Evolutionary conservation across 202 grass and related monocot genomes (phyloP).

Genomic region (Hordeum pubiflorum): DNA sequence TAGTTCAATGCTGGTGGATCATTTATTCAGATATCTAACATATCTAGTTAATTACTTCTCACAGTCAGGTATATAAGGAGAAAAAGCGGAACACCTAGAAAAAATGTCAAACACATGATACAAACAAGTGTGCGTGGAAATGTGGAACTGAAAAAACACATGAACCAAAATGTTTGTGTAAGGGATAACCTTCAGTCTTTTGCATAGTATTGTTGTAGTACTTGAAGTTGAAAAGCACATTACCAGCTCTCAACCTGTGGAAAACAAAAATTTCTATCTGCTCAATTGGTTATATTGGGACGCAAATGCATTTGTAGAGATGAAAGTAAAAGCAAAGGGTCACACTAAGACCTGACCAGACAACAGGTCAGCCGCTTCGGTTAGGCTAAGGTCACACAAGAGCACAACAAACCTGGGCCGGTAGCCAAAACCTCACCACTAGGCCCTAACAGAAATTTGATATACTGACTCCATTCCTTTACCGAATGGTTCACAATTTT

Average conservation of each 20-base stretch:
- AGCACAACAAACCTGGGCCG: background rate
- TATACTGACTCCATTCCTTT: background rate
- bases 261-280: conserved; percentile 27
- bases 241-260: conserved; percentile 82
- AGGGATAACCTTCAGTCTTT: conserved; percentile 74
- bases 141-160: background rate
- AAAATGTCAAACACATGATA: background rate
- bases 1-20: background rate
- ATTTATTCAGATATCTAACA: background rate
- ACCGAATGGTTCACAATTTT: background rate
- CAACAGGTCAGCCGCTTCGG: background rate
- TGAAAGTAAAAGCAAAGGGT: conserved; percentile 22
- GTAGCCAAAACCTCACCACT: background rate
- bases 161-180: background rate
- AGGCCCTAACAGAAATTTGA: background rate
- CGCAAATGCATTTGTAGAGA: conserved; percentile 14
- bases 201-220: conserved; percentile 88
- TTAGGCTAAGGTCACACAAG: background rate
- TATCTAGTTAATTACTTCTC: conserved; percentile 8
- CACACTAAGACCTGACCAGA: background rate
- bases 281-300: conserved; percentile 15
- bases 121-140: background rate
- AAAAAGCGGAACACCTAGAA: background rate
- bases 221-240: conserved; percentile 96
- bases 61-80: background rate